Conservation (phyloP, 805 yeast genomes). For the Blastobotrys robertii region DNA sequence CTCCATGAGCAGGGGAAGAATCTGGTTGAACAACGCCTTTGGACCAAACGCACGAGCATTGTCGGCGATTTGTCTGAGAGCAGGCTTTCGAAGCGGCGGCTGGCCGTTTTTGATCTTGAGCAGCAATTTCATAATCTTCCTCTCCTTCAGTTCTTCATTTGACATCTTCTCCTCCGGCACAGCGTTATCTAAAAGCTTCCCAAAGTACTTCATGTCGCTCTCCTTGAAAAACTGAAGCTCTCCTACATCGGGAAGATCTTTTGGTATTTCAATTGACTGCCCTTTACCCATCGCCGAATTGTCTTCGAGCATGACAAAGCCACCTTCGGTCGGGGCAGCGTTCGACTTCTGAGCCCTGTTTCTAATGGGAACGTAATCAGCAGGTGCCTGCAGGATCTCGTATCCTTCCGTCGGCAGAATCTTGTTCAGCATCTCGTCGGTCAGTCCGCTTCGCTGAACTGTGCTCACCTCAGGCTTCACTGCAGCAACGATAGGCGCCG, state of each 20-base stretch:
- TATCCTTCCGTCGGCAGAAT: conserved; percentile 46
- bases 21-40: conserved; percentile 50
- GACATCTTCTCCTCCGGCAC: conserved; percentile 29
- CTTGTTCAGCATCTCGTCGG: conserved; percentile 38
- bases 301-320: conserved; percentile 47
- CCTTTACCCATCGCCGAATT: conserved; percentile 16
- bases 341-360: conserved; percentile 31
- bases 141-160: conserved; percentile 46
- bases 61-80: conserved; percentile 58
- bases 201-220: conserved; percentile 63
- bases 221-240: conserved; percentile 63
- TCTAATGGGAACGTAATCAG: conserved; percentile 31
- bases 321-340: conserved; percentile 17
- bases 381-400: conserved; percentile 35
- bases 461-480: conserved; percentile 8
- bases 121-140: conserved; percentile 51
- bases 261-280: conserved; percentile 28
- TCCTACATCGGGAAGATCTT: conserved; percentile 53
- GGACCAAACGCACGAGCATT: conserved; percentile 62
- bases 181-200: conserved; percentile 37
- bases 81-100: conserved; percentile 54
- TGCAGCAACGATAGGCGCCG: background rate
- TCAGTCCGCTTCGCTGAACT: conserved; percentile 22
- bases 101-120: conserved; percentile 72
- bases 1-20: conserved; percentile 71